Evolutionary conservation across 2,329 filamentous ascomycete species (phyloP), one percentile per base, ranked within the genome.

Genomic region (Ophiostoma piceae): DNA sequence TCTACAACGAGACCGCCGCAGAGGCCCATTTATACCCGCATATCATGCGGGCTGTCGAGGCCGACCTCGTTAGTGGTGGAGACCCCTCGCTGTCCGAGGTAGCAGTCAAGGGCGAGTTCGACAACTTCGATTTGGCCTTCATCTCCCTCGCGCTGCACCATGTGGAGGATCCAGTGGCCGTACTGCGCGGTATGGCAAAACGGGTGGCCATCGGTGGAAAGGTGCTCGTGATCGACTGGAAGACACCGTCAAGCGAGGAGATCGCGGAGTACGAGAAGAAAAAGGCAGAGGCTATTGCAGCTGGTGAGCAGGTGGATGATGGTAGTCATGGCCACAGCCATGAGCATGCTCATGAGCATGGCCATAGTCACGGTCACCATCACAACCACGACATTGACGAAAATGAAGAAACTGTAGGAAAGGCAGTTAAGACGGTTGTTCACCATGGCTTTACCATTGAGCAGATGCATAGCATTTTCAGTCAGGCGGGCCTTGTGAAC

Each of bases 131-230:
- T 64, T 41, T 75, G 6, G 69, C 72, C 8, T 39, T 74, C 39
- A 74, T 75, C 60, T 71, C 70, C 47, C 73, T 74, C 71, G 73
- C 73, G 0, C 68, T 75, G 26, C 75, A 75, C 67, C 74, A 75
- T 68, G 70, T 75, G 37, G 65, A 69, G 32, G 70, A 75, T 57
- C 71, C 74, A 0, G 68, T 32, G 1, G 65, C 39, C 0, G 69
- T 73, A 14, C 60, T 74, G 11, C 64, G 66, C 19, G 72, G 67
- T 16, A 66, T 76, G 19, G 70, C 71, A 0, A 68, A 71, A 16
- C 67, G 74, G 2, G 68, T 76, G 37, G 72, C 43, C 16, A 69
- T 69, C 4, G 73, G 73, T 9, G 75, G 75, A 0, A 47, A 68
- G 5, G 2, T 75, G 9, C 62, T 76, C 3, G 73, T 76, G 2